Percentiles rank a stretch among this genome's conserved stretches.
phyloP scores from a whole-genome alignment of 2,329 filamentous ascomycete genomes.

The Hypomyces rosellus region DNA sequence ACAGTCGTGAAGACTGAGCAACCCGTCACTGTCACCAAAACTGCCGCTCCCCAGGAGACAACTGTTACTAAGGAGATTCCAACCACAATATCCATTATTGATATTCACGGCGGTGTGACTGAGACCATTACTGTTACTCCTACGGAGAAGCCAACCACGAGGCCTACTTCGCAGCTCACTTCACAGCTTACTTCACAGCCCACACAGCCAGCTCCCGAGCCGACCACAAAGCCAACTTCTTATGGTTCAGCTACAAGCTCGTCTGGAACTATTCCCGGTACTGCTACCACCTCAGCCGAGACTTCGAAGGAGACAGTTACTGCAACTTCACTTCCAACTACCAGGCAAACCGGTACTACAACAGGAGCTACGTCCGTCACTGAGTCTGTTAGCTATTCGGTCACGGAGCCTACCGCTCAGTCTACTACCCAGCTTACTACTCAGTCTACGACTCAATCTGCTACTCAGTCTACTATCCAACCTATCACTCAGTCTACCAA shows the following conservation, averaged over 20 bases:
- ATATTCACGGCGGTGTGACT: conserved; percentile 19
- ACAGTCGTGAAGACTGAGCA: conserved; percentile 26
- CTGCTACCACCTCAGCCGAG: conserved; percentile 5
- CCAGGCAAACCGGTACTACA: no score
- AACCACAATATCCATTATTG: conserved; percentile 26
- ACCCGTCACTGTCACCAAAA: conserved; percentile 24
- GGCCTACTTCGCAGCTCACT: not conserved
- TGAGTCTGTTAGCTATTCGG: no score
- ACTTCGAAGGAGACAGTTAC: not conserved
- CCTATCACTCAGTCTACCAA: no score
- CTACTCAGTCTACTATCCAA: no score
- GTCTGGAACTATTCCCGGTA: not conserved
- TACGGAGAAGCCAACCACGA: not conserved
- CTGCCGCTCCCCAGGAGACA: conserved; percentile 14
- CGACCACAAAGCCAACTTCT: not conserved
- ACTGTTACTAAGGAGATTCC: conserved; percentile 25
- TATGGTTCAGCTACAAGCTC: not conserved
- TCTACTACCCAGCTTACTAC: no score
- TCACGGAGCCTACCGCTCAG: no score
- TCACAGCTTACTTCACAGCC: not conserved
- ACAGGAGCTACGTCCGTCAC: no score
- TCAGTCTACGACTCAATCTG: no score
- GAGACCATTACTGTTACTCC: conserved; percentile 25
- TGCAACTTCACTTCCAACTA: no score
- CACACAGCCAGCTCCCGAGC: not conserved